A percentile compares a stretch with the other conserved stretches of the same genome.
These are phyloP conservation scores for Dothideomycetidae sp. DNA, from an alignment of 2,329 filamentous ascomycete species.

Conservation along the genomic window DNA sequence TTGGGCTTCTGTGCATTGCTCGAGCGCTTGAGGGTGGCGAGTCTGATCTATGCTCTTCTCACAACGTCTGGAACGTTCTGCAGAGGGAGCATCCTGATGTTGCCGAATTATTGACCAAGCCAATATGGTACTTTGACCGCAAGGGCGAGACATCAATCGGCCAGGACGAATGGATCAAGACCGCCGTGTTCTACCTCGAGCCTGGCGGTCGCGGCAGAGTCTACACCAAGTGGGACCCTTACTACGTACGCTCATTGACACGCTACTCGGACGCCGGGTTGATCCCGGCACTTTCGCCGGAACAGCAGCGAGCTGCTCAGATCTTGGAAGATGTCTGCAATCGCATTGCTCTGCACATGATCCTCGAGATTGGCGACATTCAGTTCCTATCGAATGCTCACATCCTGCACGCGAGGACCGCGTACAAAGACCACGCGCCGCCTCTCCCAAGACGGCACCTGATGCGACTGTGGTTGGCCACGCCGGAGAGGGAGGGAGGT, in stretches of 20 bases:
- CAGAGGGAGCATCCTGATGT: slow-evolving; percentile 65
- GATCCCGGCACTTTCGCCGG: slow-evolving; percentile 56
- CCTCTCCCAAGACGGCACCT: slow-evolving; percentile 60
- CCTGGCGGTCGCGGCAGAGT: slow-evolving; percentile 49
- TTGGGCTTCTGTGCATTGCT: slow-evolving; percentile 69
- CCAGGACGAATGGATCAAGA: slow-evolving; percentile 59
- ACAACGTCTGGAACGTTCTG: slow-evolving; percentile 69
- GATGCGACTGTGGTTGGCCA: slow-evolving; percentile 72
- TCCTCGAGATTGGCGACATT: slow-evolving; percentile 74
- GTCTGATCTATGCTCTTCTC: slow-evolving; percentile 64
- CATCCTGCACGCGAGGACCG: slow-evolving; percentile 67
- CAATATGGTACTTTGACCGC: slow-evolving; percentile 84
- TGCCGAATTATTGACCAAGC: slow-evolving; percentile 56
- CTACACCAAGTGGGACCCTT: slow-evolving; percentile 81
- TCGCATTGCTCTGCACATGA: slow-evolving; percentile 64
- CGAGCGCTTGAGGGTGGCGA: slow-evolving; percentile 70
- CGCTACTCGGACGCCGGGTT: slow-evolving; percentile 60
- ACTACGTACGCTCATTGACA: slow-evolving; percentile 63
- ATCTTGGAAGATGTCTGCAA: slow-evolving; percentile 66
- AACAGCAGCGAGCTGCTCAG: slow-evolving; percentile 52
- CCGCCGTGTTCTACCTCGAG: slow-evolving; percentile 65
- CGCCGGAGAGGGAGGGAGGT: slow-evolving; percentile 67
- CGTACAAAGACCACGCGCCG: slow-evolving; percentile 57
- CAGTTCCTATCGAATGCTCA: slow-evolving; percentile 75
- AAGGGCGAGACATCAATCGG: slow-evolving; percentile 69